These are phyloP conservation scores for Fusarium piperis DNA, from an alignment of 2,329 filamentous ascomycete species.

Conservation along the genomic window DNA sequence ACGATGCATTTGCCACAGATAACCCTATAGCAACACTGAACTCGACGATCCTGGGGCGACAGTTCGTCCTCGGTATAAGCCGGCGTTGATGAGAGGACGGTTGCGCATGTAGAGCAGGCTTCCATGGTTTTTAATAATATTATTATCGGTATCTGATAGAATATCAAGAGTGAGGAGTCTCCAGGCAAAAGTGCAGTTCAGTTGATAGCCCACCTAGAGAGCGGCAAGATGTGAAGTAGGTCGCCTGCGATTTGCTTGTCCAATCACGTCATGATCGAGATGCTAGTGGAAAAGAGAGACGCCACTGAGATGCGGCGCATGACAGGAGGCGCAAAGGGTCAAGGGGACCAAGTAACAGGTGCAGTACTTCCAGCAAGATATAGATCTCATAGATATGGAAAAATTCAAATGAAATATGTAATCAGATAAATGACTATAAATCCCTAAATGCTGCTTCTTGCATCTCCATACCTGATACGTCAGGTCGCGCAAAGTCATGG, in stretches of 20 bases:
- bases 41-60: conserved; percentile 65
- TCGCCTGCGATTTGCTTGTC: conserved; percentile 13
- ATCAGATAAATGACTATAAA: background rate
- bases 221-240: conserved; percentile 3
- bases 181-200: background rate
- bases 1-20: conserved; percentile 78
- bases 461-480: background rate
- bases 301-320: conserved; percentile 25
- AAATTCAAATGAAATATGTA: background rate
- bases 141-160: background rate
- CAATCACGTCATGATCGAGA: conserved; percentile 42
- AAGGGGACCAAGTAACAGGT: background rate
- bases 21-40: conserved; percentile 75
- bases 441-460: background rate
- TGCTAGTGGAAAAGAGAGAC: conserved; percentile 27
- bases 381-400: background rate
- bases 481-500: background rate
- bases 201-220: background rate
- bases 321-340: background rate
- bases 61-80: conserved; percentile 65
- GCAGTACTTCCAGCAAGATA: background rate
- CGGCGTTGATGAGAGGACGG: conserved; percentile 64
- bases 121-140: conserved; percentile 43
- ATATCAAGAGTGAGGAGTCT: background rate
- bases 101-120: conserved; percentile 77